phyloP scores from a whole-genome alignment of 768 basidiomycete genomes.

The Leccinum rimulosum region DNA sequence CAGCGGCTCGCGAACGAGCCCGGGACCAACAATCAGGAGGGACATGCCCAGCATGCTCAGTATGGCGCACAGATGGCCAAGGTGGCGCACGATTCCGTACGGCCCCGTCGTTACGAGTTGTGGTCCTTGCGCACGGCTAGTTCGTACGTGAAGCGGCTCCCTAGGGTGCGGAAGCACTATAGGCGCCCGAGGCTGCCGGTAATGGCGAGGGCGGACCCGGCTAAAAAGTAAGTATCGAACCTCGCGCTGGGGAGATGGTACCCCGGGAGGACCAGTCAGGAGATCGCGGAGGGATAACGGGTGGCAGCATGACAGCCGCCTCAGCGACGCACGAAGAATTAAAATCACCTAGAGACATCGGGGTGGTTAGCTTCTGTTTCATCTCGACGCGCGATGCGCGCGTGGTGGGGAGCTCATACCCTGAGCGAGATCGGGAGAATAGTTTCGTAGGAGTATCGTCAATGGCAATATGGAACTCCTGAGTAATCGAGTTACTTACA shows the following conservation, averaged over 20 bases:
- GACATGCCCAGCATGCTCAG: not conserved
- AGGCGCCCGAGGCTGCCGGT: not conserved
- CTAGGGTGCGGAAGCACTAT: too few relatives aligned
- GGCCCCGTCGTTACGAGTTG: not conserved
- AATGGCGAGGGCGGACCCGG: not conserved
- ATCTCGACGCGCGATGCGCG: too few relatives aligned
- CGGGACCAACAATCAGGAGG: not conserved
- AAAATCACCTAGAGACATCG: too few relatives aligned
- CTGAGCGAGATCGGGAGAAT: too few relatives aligned
- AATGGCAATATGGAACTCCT: too few relatives aligned
- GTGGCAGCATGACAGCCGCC: not conserved
- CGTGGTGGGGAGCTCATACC: too few relatives aligned
- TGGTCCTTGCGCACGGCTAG: not conserved
- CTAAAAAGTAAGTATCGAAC: not conserved
- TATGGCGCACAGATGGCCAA: not conserved
- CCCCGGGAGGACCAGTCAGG: not conserved
- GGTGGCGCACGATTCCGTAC: not conserved
- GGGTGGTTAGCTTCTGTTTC: too few relatives aligned
- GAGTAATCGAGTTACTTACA: too few relatives aligned
- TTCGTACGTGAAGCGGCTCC: too few relatives aligned
- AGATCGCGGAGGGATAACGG: not conserved
- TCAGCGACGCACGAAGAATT: not conserved
- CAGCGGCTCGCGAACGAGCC: not conserved
- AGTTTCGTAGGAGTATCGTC: too few relatives aligned
- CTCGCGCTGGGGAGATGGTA: not conserved